Evolutionary conservation across 768 basidiomycete species (phyloP).

Genomic region (Paxillus involutus): DNA sequence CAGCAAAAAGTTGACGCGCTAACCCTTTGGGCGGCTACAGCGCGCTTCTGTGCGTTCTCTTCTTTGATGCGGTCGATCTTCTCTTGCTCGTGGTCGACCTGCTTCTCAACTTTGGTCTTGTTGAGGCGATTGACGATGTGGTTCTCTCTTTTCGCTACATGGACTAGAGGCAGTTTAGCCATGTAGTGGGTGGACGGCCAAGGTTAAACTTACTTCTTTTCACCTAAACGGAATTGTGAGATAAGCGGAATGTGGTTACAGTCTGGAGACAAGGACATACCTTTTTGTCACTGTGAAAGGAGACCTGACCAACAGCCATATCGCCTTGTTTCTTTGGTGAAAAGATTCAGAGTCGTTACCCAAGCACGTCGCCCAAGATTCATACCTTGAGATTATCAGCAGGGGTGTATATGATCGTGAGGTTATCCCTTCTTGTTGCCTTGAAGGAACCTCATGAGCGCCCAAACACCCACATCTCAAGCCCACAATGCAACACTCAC

Average conservation of each 20-base stretch:
- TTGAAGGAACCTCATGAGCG: conserved; percentile 28
- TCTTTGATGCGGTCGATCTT: conserved; percentile 76
- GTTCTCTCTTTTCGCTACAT: conserved; percentile 83
- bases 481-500: conserved; percentile 25
- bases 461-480: neutral
- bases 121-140: conserved; percentile 87
- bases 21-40: conserved; percentile 69
- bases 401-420: conserved; percentile 94
- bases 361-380: neutral
- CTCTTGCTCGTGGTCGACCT: conserved; percentile 92
- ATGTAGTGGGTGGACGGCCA: neutral
- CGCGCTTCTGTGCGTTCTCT: conserved; percentile 65
- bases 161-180: conserved; percentile 44
- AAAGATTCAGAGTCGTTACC: neutral
- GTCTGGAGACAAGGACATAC: conserved; percentile 37
- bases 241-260: neutral
- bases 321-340: conserved; percentile 86
- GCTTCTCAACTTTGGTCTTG: conserved; percentile 85
- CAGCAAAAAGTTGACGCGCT: neutral
- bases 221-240: conserved; percentile 47
- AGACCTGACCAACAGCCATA: conserved; percentile 96
- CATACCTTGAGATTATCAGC: conserved; percentile 87
- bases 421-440: conserved; percentile 95
- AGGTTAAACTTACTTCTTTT: conserved; percentile 59
- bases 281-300: conserved; percentile 89